A percentile compares a stretch with the other conserved stretches of the same genome.
These are phyloP conservation scores for Aspergillus pseudoglaucus DNA, from an alignment of 2,329 filamentous ascomycete genomes.

Conservation along the genomic window DNA sequence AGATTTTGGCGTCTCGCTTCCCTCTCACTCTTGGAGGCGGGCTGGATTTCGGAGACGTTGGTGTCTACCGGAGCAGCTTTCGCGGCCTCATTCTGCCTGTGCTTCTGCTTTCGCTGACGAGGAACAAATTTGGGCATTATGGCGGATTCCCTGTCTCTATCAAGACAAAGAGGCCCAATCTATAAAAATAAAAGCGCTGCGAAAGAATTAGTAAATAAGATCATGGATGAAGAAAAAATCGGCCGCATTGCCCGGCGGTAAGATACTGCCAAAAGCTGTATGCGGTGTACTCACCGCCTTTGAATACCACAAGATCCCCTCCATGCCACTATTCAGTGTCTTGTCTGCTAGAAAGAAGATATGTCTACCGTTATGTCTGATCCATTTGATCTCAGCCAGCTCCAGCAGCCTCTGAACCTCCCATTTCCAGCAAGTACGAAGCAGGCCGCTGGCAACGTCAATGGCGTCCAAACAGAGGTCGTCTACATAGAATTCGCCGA, in stretches of 20 bases:
- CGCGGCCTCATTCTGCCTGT: conserved; percentile 26
- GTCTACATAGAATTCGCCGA: conserved; percentile 71
- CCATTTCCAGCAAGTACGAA: conserved; percentile 63
- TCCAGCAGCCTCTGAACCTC: conserved; percentile 42
- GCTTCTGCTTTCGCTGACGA: conserved; percentile 54
- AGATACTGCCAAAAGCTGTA: conserved; percentile 20
- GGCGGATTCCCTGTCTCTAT: conserved; percentile 7
- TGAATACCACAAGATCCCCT: not conserved
- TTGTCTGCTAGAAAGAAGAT: not conserved
- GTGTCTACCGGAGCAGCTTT: conserved; percentile 37
- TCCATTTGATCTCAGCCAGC: conserved; percentile 14
- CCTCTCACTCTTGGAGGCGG: conserved; percentile 47
- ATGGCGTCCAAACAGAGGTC: conserved; percentile 64
- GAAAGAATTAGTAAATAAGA: conserved; percentile 2
- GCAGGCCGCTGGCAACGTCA: conserved; percentile 55
- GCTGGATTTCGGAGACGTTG: conserved; percentile 36
- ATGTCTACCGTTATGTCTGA: conserved; percentile 17
- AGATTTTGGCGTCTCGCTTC: conserved; percentile 48
- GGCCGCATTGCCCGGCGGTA: conserved; percentile 9
- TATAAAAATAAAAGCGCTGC: not conserved
- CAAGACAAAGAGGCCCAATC: conserved; percentile 8
- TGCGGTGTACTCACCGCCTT: conserved; percentile 14
- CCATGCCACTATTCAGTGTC: not conserved
- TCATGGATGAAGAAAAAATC: conserved; percentile 9
- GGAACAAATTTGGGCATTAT: conserved; percentile 47